Base-by-base conservation (phyloP, 2,329 filamentous ascomycete species). In the Fusarium stilboides region DNA sequence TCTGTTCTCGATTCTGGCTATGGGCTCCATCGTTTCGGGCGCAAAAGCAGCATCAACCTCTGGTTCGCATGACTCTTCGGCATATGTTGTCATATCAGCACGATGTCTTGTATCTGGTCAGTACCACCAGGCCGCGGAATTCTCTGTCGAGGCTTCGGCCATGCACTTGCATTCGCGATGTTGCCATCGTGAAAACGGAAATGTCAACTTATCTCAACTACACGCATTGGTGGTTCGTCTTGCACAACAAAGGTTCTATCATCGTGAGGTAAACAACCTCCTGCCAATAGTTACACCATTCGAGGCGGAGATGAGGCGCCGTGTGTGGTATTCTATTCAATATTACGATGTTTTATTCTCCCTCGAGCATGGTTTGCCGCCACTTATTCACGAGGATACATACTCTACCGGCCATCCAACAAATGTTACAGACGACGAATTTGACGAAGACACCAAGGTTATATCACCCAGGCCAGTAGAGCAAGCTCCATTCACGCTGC, bases 341-440 rank as follows among this genome's bases (percentile, higher is more conserved):
- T 37, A 64, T n/a, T 64, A 69, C 12, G 65, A 68, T 3, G 7
- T 68, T 7, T 28, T 60, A 0, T 62, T 67, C 13, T 54, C 65
- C 9, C 50, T 69, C 14, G 58, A 67, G 12, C 43, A 53, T 14
- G 65, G 51, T 7, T 6, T 67, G 2, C 63, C 63, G 3, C 60
- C 65, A 0, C 12, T 57, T 2, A 37, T 69, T 8, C 51, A 57
- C 5, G 54, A 57, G 9, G 47, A 67, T 33, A 44, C 19, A 2
- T 60, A 22, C 31, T 20, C 46, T 13, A 37, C 40, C 7, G 5
- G 28, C 1, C 55, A 64, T 15, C 63, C 65, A 2, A 60, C 43
- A 9, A 44, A 60, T 8, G 4, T 44, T 1, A 44, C 24, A 2
- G 65, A 69, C 12, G 66, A 69, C 7, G 66, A 65, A 6, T 65